A percentile compares a stretch with the other conserved stretches of the same genome.
phyloP scores from a whole-genome alignment of 2,329 filamentous ascomycete species.

The Sporothrix luriei region DNA sequence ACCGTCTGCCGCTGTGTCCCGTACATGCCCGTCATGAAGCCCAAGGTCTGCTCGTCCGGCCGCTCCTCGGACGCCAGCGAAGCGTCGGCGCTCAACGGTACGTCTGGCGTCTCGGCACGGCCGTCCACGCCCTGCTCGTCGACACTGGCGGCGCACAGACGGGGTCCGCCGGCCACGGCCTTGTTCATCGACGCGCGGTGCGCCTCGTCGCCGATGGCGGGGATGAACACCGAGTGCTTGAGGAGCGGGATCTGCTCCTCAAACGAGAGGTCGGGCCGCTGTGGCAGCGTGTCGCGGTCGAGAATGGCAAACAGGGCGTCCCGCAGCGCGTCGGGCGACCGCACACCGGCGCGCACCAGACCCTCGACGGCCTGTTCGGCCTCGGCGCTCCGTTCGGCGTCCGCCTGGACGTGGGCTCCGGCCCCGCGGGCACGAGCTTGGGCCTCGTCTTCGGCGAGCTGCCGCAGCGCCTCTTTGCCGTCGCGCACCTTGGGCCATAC shows the following conservation, averaged over 20 bases:
- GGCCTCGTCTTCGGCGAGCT: conserved; percentile 42
- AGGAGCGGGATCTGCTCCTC: conserved; percentile 58
- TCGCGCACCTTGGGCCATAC: conserved; percentile 64
- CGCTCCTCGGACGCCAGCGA: conserved; percentile 44
- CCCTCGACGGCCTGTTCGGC: background rate
- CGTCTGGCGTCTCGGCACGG: conserved; percentile 39
- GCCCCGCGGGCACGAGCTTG: background rate
- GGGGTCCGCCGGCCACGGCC: conserved; percentile 40
- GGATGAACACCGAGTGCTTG: conserved; percentile 64
- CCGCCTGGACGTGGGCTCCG: too few species aligned
- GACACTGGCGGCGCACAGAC: conserved; percentile 42
- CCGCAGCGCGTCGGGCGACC: conserved; percentile 48
- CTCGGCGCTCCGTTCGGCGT: background rate
- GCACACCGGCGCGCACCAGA: background rate
- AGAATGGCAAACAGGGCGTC: conserved; percentile 57
- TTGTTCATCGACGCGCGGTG: conserved; percentile 39
- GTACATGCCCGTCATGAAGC: conserved; percentile 63
- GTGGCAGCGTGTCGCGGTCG: conserved; percentile 60
- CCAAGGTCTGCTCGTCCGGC: conserved; percentile 42
- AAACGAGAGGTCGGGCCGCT: conserved; percentile 48
- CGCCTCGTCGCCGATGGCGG: conserved; percentile 54
- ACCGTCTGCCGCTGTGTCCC: conserved; percentile 68
- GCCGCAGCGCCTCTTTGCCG: conserved; percentile 53
- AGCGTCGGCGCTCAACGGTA: conserved; percentile 42
- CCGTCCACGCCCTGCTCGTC: conserved; percentile 38